Base-by-base conservation (phyloP, 768 basidiomycete species). In the Agrocybe praecox region DNA sequence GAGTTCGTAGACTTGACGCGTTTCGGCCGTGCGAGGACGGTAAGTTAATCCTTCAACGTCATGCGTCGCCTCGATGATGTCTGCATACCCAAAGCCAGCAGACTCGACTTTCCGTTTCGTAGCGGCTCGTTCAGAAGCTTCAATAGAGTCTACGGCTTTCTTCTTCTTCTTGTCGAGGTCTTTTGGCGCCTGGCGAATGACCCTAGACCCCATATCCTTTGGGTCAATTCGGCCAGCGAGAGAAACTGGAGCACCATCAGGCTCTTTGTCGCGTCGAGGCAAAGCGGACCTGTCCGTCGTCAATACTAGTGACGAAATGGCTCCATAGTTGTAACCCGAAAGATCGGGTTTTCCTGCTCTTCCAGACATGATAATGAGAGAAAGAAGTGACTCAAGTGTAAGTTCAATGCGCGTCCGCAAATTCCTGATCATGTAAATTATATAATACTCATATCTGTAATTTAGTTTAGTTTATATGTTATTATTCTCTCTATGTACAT, bases 161-260 rank as follows among this genome's bases (percentile, higher is more conserved):
- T 92, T 94, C 81, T 94, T 94, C 82, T 94, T 95, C 84, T 95
- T 96, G 49, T 94, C 90, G 17, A 94, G 67, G 67, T 96, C 92
- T 69, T 94, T 93, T 14, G 94, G 92, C 0, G 83, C 86, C 62
- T 92, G 85, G 17, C 94, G 83, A 56, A 86, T 75, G 29, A 92
- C 94, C 19, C 94, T 86, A 18, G 94, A 94, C 22, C 96, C 96
- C 96, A 98, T 99, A 60, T 96, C 89, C 59, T 81, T 84, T 9
- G 87, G 81, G 78, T 94, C 88, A 55, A 99, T 98, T 23, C 90
- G 85, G 15, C 97, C 97, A 45, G 87, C 89, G 32, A 98, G 86
- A 2, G 95, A 89, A 15, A 96, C 96, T 10, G 96, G 92, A 8
- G 94, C 93, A 60, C 97, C 96, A 78, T 97, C 95, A 7, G 96